Percentiles rank a stretch among this genome's conserved stretches.
Conservation (phyloP, 306 rosid genomes). For the Neltuma alba region DNA sequence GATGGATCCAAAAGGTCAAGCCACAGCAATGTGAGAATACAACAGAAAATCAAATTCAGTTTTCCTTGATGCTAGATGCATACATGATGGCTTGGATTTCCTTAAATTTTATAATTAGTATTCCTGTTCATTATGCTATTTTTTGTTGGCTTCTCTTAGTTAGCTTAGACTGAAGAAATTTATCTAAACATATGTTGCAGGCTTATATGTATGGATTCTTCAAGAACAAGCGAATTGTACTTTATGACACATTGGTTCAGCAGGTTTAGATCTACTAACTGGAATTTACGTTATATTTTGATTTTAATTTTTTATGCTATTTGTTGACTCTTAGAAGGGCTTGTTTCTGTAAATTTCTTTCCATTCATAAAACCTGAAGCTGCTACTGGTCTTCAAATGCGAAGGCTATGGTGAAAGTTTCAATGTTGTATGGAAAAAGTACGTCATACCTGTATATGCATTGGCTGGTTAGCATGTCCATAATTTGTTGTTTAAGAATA, state of each 20-base stretch:
- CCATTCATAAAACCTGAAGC: not conserved
- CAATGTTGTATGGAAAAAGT: not conserved
- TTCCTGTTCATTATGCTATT: not conserved
- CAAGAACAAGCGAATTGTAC: constrained; percentile 96
- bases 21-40: constrained; percentile 92
- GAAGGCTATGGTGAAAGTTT: not conserved
- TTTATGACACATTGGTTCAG: constrained; percentile 94
- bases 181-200: constrained; percentile 54
- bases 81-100: constrained; percentile 20
- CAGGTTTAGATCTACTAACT: constrained; percentile 60
- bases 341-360: not conserved
- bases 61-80: constrained; percentile 2
- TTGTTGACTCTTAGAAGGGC: constrained; percentile 11
- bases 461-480: not conserved
- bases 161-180: constrained; percentile 22
- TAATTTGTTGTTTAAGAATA: not conserved
- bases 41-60: constrained; percentile 13
- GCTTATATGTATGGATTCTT: constrained; percentile 99
- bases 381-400: not conserved
- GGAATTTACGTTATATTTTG: constrained; percentile 9
- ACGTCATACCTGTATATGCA: not conserved
- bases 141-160: constrained; percentile 17
- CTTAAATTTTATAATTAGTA: not conserved
- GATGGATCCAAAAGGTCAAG: constrained; percentile 99
- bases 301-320: constrained; percentile 1